These are phyloP conservation scores for peach (Prunus persica) DNA, from an alignment of 306 rosid genomes.

Conservation along the genomic window DNA sequence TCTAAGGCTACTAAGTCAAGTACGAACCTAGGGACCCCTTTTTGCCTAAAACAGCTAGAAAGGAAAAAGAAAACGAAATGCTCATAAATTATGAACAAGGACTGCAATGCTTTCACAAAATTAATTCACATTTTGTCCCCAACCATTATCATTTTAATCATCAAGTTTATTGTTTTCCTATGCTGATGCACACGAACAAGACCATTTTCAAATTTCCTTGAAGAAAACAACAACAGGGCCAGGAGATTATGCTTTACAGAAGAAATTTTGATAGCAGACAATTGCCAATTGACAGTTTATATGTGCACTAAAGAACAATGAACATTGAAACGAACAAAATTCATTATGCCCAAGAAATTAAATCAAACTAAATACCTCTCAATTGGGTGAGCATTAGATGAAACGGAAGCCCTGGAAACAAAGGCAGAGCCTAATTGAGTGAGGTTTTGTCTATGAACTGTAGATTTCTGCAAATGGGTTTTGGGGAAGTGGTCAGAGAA, in stretches of 20 bases:
- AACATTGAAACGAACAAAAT: not conserved
- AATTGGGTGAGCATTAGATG: conserved; percentile 9
- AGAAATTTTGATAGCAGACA: not conserved
- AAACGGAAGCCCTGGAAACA: conserved; percentile 20
- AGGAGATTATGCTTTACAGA: not conserved
- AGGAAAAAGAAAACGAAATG: not conserved
- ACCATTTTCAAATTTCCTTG: not conserved
- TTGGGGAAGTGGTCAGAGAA: conserved; percentile 4
- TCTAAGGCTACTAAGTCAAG: no score
- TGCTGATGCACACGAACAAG: not conserved
- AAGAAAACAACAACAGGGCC: not conserved
- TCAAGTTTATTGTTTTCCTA: not conserved
- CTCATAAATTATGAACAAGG: not conserved
- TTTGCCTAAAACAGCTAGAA: not conserved
- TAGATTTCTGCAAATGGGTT: conserved; percentile 15
- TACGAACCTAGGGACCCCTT: no score
- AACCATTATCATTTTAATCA: not conserved
- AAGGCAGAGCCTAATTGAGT: not conserved
- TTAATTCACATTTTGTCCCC: not conserved
- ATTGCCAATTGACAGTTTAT: no score
- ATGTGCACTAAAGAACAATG: no score
- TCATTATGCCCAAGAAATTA: not conserved
- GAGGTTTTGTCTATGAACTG: not conserved
- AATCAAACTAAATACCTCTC: not conserved
- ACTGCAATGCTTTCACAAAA: not conserved